Base-by-base conservation (phyloP, 768 basidiomycete genomes). In the Lentinula boryana region DNA sequence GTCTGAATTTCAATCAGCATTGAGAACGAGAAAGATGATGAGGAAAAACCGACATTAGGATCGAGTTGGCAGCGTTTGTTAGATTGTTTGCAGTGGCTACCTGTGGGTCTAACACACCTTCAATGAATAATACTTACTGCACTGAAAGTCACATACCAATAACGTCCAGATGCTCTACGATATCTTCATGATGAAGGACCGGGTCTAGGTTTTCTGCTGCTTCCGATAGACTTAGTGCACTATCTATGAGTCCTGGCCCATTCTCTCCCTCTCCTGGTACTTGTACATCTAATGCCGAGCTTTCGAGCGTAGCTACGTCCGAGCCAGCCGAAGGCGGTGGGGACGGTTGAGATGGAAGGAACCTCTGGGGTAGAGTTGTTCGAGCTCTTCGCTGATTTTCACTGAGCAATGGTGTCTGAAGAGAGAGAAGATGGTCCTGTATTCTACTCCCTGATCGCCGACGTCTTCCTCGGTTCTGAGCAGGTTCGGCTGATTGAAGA, bases 121-220 rank as follows among this genome's bases (percentile, higher is more conserved):
- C 60, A 52, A 62, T 56, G 31, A 23, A 61, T 23, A 12, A 16
- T 6, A 23, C 15, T 18, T 41, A 12, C 35, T 35, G 41, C 10
- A 62, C 38, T 32, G 49, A 7, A 9, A n/a, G 13, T 35, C 27
- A 65, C 76, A 49, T 65, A 86, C 88, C 89, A 62, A 91, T 89
- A 46, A 85, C 87, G 71, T 94, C 91, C 64, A 94, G 73, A 69
- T 93, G 86, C 63, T 93, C 91, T 5, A 93, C 89, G 51, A 93
- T 82, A 65, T 91, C 87, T 66, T 93, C 88, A 62, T 87, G 83
- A 67, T 93, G 87, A 60, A 83, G 78, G 21, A 74, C 68, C 2
- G 70, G 67, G 38, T 69, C 60, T 16, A 57, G 60, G 5, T 64
- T 60, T 16, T 65, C 62, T 3, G 41, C 16, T 21, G 49, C 38